Conservation (phyloP, 257 asterid species). For the Haberlea rhodopensis region DNA sequence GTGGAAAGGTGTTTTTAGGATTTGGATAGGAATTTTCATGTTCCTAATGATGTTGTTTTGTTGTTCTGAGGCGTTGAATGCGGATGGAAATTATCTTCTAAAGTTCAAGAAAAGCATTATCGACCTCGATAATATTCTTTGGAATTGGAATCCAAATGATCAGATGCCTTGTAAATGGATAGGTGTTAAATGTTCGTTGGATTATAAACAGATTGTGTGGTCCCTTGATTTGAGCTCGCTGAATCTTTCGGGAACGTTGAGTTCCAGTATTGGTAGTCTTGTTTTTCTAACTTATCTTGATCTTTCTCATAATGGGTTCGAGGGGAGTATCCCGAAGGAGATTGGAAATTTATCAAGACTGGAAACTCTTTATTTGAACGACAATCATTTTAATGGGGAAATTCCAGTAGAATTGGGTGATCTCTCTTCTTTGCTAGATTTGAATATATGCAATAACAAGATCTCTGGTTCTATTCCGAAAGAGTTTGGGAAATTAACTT, state of each 20-base stretch:
- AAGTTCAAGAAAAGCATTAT: conserved; percentile 58
- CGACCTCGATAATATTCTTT: conserved; percentile 45
- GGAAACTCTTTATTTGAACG: conserved; percentile 48
- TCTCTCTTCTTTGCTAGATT: conserved; percentile 38
- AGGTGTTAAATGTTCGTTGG: conserved; percentile 68
- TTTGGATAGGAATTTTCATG: conserved; percentile 36
- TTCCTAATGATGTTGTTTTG: conserved; percentile 33
- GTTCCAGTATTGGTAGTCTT: conserved; percentile 54
- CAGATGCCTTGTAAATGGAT: conserved; percentile 72
- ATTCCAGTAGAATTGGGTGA: conserved; percentile 64
- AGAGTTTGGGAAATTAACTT: conserved; percentile 66
- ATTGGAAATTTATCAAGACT: conserved; percentile 54
- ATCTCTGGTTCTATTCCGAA: conserved; percentile 66
- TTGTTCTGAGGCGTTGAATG: conserved; percentile 53
- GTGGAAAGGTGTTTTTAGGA: conserved; percentile 35
- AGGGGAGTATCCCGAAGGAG: conserved; percentile 68
- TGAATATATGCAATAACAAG: conserved; percentile 68
- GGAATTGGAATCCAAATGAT: conserved; percentile 67
- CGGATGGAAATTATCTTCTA: conserved; percentile 60
- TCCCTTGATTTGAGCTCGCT: conserved; percentile 51
- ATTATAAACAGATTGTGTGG: conserved; percentile 46
- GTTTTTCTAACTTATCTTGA: conserved; percentile 49
- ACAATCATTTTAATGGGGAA: conserved; percentile 55
- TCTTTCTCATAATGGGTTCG: conserved; percentile 59
- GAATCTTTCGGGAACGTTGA: conserved; percentile 72